phyloP scores from a whole-genome alignment of 192 early-diverging fungal genomes.

The Mortierella alpina region DNA sequence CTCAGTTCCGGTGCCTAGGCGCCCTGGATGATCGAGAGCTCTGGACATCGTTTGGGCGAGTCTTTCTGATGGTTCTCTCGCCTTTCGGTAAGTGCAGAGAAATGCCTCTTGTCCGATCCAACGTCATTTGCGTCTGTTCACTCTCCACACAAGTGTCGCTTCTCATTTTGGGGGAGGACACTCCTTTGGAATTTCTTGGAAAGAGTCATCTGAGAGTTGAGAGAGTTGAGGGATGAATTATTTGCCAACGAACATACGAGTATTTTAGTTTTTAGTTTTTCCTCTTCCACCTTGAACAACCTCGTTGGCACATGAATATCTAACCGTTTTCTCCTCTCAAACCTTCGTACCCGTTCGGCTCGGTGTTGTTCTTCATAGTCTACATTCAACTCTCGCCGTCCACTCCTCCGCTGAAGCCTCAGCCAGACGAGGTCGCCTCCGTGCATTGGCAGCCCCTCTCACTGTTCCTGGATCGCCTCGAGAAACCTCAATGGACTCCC shows the following conservation, averaged over 20 bases:
- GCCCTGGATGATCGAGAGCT: conserved; percentile 59
- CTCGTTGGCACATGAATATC: conserved; percentile 10
- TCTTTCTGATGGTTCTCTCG: conserved; percentile 57
- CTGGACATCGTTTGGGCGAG: conserved; percentile 56
- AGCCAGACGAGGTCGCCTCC: conserved; percentile 55
- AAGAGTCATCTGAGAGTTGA: background rate
- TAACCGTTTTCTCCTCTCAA: background rate
- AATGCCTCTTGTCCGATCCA: background rate
- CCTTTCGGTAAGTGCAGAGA: conserved; percentile 48
- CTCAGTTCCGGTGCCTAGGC: conserved; percentile 49
- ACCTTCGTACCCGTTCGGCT: conserved; percentile 5
- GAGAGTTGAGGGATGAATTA: conserved; percentile 28
- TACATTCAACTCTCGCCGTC: conserved; percentile 56
- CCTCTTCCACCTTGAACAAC: background rate
- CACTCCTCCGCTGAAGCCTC: conserved; percentile 50
- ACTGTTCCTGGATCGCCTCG: conserved; percentile 48
- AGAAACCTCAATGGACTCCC: conserved; percentile 53
- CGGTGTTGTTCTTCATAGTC: conserved; percentile 21
- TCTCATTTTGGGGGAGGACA: background rate
- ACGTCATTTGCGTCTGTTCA: background rate
- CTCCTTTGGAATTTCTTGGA: background rate
- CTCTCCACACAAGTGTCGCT: too few relatives aligned
- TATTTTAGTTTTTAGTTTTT: background rate
- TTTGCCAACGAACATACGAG: conserved; percentile 25
- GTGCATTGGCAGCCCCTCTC: conserved; percentile 56